These are phyloP conservation scores for Gillenia trifoliata DNA, from an alignment of 306 rosid genomes.

Conservation along the genomic window DNA sequence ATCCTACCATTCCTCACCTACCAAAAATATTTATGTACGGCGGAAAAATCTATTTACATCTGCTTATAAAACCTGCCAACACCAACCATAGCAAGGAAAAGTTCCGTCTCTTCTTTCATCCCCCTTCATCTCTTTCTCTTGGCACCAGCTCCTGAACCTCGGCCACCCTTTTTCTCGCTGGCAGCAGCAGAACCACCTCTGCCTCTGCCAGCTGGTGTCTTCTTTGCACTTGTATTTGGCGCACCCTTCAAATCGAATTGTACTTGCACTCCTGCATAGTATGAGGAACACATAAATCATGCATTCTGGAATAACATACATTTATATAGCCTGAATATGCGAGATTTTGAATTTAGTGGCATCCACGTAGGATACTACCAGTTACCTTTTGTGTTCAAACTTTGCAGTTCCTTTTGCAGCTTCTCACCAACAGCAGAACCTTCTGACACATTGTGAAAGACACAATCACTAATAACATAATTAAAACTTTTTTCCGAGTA, in stretches of 20 bases:
- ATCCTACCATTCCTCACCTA: neutral
- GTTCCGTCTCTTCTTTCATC: neutral
- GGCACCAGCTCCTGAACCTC: slow-evolving; percentile 53
- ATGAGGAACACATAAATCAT: slow-evolving; percentile 11
- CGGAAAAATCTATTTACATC: slow-evolving; percentile 5
- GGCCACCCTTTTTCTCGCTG: slow-evolving; percentile 49
- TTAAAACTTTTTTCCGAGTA: neutral
- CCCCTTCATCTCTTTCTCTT: slow-evolving; percentile 77
- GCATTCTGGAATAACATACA: neutral
- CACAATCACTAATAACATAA: neutral
- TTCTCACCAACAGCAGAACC: slow-evolving; percentile 58
- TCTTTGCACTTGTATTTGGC: slow-evolving; percentile 58
- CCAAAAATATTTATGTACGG: slow-evolving; percentile 11
- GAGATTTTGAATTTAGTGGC: neutral
- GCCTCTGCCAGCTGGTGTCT: slow-evolving; percentile 56
- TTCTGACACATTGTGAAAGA: slow-evolving; percentile 21
- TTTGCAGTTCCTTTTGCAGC: slow-evolving; percentile 77
- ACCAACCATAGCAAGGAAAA: neutral
- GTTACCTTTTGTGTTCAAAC: slow-evolving; percentile 71
- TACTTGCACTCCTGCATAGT: slow-evolving; percentile 56
- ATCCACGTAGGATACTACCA: slow-evolving; percentile 16
- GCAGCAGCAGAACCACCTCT: slow-evolving; percentile 56
- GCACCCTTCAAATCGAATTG: slow-evolving; percentile 73
- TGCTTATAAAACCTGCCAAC: neutral
- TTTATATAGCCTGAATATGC: neutral